phyloP scores from a whole-genome alignment of 202 grass and related monocot species.

The Panicum virgatum region DNA sequence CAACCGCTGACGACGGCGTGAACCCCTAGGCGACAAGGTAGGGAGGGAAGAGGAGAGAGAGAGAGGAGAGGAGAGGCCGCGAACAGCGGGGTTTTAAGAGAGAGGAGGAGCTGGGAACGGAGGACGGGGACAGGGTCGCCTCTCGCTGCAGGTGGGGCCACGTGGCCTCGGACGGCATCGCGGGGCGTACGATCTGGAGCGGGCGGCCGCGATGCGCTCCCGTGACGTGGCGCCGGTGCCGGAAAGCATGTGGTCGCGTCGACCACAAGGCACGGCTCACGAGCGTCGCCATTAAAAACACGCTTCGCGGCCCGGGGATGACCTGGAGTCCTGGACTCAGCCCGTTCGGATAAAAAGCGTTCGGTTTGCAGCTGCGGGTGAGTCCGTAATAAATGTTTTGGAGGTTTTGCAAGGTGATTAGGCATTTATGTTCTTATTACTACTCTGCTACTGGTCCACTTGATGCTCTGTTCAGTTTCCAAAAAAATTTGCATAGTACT shows the following conservation, averaged over 20 bases:
- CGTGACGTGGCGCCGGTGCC: conserved; percentile 37
- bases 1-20: conserved; percentile 22
- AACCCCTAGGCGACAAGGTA: not conserved
- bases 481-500: too few relatives aligned
- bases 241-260: not conserved
- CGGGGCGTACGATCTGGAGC: conserved; percentile 24
- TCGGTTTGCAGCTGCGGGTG: too few relatives aligned
- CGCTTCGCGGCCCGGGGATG: conserved; percentile 19
- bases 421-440: too few relatives aligned
- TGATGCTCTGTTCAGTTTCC: too few relatives aligned
- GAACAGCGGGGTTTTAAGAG: conserved; percentile 6
- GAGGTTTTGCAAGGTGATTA: not conserved
- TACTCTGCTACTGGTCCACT: too few relatives aligned
- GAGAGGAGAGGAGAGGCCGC: not conserved
- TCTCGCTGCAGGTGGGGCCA: conserved; percentile 22
- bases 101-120: not conserved
- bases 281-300: not conserved
- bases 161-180: not conserved
- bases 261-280: not conserved
- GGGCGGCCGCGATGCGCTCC: not conserved
- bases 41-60: not conserved
- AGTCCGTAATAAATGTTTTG: not conserved
- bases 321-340: not conserved
- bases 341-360: not conserved
- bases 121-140: not conserved